These are phyloP conservation scores for Angophora floribunda DNA, from an alignment of 345 rosid species.

Conservation along the genomic window DNA sequence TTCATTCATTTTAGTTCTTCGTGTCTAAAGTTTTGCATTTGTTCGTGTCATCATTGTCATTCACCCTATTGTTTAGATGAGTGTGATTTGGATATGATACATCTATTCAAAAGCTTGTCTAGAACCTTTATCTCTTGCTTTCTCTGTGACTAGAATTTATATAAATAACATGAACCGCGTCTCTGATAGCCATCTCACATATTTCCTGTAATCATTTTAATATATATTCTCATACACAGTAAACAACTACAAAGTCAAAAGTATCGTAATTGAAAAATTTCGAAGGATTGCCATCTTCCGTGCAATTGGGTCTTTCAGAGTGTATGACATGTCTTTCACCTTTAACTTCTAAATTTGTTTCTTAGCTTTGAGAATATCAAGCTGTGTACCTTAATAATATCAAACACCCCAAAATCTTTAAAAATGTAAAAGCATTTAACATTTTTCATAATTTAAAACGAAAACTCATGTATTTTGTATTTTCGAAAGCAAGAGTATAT, in stretches of 20 bases:
- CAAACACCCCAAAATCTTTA: background rate
- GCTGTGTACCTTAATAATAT: background rate
- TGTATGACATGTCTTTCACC: background rate
- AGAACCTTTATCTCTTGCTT: no score
- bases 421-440: background rate
- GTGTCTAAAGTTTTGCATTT: no score
- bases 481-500: no score
- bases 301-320: background rate
- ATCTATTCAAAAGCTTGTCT: background rate
- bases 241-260: background rate
- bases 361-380: background rate
- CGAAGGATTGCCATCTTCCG: background rate
- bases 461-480: no score
- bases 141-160: no score
- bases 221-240: background rate
- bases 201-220: fast-evolving
- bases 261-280: background rate
- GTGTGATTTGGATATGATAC: background rate
- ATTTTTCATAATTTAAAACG: background rate
- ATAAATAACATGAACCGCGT: no score
- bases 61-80: background rate
- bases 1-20: background rate
- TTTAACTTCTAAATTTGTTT: background rate
- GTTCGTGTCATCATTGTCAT: no score
- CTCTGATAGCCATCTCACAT: background rate